Conservation (phyloP, 2,329 filamentous ascomycete genomes). For the Pseudogymnoascus sp. region DNA sequence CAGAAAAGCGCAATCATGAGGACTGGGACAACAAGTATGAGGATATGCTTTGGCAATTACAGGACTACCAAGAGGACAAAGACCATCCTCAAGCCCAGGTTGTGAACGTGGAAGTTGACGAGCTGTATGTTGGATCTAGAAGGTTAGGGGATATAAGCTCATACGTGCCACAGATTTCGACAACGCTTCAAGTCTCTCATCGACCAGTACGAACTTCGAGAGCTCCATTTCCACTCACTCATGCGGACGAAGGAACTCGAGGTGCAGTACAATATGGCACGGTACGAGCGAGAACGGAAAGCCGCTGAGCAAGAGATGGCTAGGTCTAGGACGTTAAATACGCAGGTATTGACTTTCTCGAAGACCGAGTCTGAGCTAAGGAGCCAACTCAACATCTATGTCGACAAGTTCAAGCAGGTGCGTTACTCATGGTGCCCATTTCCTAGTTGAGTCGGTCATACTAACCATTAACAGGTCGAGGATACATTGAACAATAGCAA, state of each 20-base stretch:
- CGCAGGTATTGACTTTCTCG: slow-evolving; percentile 89
- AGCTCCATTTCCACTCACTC: slow-evolving; percentile 86
- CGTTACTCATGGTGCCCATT: slow-evolving; percentile 29
- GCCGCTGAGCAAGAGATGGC: slow-evolving; percentile 73
- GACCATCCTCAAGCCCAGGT: slow-evolving; percentile 74
- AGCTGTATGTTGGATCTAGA: slow-evolving; percentile 56
- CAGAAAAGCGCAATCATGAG: slow-evolving; percentile 72
- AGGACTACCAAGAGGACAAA: slow-evolving; percentile 82
- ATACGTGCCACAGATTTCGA: slow-evolving; percentile 62
- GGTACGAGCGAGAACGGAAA: slow-evolving; percentile 85
- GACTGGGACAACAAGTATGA: slow-evolving; percentile 83
- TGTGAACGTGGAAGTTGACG: slow-evolving; percentile 81
- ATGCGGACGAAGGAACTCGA: slow-evolving; percentile 94
- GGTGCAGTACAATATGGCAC: slow-evolving; percentile 83
- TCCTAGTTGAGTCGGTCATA: slow-evolving; percentile 7
- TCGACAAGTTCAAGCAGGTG: slow-evolving; percentile 99
- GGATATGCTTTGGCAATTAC: slow-evolving; percentile 72
- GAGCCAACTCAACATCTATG: slow-evolving; percentile 95
- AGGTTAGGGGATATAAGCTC: slow-evolving; percentile 18
- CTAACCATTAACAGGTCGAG: slow-evolving; percentile 71
- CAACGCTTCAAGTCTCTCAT: slow-evolving; percentile 88
- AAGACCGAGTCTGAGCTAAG: slow-evolving; percentile 92
- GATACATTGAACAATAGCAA: slow-evolving; percentile 98
- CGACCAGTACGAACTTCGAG: slow-evolving; percentile 93
- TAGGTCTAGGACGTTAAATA: slow-evolving; percentile 77